Percentiles rank a stretch among this genome's conserved stretches.
These are phyloP conservation scores for Colletotrichum simmondsii DNA, from an alignment of 2,329 filamentous ascomycete species.

Conservation along the genomic window DNA sequence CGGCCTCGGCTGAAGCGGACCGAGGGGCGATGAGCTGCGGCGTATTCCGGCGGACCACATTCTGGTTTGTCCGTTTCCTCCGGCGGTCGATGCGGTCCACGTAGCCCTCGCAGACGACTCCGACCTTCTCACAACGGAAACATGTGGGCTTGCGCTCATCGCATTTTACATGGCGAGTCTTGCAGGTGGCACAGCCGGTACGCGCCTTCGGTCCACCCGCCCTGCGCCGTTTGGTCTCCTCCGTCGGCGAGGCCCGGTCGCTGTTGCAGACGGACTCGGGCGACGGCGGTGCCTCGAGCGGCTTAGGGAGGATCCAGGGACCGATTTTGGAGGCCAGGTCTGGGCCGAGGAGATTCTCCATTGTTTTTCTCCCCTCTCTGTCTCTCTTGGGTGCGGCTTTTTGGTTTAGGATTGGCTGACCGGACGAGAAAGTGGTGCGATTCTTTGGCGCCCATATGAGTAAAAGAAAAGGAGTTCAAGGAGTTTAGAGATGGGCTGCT, in stretches of 20 bases:
- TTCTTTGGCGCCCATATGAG: background rate
- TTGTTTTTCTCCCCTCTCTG: background rate
- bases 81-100: conserved; percentile 2
- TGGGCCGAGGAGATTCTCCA: conserved; percentile 1
- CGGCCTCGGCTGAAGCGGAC: background rate
- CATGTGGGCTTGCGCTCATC: conserved; percentile 41
- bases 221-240: conserved; percentile 15
- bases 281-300: background rate
- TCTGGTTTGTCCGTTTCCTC: background rate
- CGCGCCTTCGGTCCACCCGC: conserved; percentile 30
- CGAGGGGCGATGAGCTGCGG: conserved; percentile 10
- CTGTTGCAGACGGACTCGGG: background rate
- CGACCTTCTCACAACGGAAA: conserved; percentile 24
- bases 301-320: conserved; percentile 14
- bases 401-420: background rate
- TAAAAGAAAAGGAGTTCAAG: background rate
- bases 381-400: background rate
- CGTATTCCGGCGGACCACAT: background rate
- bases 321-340: conserved; percentile 7
- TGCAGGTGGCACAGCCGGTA: conserved; percentile 36
- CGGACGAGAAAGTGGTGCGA: conserved; percentile 8
- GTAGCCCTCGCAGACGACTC: conserved; percentile 31
- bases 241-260: conserved; percentile 11
- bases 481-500: background rate
- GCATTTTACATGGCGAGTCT: conserved; percentile 44